Percentiles rank a stretch among this genome's conserved stretches.
Conservation (phyloP, 805 yeast species). For the Candida arabinofermentans region DNA sequence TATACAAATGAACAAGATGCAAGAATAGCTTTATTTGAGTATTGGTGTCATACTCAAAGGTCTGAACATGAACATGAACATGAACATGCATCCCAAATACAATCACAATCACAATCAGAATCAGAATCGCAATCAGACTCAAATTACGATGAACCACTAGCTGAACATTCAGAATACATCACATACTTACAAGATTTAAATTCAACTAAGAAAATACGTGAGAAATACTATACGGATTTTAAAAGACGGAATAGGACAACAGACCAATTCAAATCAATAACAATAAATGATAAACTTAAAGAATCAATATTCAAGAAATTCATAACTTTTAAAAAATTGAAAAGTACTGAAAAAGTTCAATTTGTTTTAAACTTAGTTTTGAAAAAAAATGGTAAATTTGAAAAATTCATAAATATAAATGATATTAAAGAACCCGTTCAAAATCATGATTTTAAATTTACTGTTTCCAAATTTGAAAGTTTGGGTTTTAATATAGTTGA, state of each 20-base stretch:
- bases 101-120: too few relatives aligned
- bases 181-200: constrained; percentile 8
- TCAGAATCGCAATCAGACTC: background rate
- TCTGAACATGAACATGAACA: background rate
- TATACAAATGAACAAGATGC: background rate
- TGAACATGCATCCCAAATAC: too few relatives aligned
- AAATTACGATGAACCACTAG: background rate
- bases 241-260: constrained; percentile 17
- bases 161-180: background rate
- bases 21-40: constrained; percentile 19
- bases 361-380: constrained; percentile 3
- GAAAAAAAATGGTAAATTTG: too few relatives aligned
- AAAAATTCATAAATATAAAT: too few relatives aligned
- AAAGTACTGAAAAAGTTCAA: background rate
- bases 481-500: background rate
- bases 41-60: constrained; percentile 15
- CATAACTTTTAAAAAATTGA: constrained; percentile 4
- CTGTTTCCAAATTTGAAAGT: background rate
- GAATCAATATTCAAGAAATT: constrained; percentile 14
- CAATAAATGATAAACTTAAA: constrained; percentile 11
- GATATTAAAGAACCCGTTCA: too few relatives aligned
- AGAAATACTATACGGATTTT: constrained; percentile 27
- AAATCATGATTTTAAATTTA: too few relatives aligned
- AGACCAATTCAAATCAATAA: constrained; percentile 11
- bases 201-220: constrained; percentile 6